Percentiles rank a stretch among this genome's conserved stretches.
Evolutionary conservation across 2,329 filamentous ascomycete species (phyloP).

Genomic region (Fusarium penzigii): DNA sequence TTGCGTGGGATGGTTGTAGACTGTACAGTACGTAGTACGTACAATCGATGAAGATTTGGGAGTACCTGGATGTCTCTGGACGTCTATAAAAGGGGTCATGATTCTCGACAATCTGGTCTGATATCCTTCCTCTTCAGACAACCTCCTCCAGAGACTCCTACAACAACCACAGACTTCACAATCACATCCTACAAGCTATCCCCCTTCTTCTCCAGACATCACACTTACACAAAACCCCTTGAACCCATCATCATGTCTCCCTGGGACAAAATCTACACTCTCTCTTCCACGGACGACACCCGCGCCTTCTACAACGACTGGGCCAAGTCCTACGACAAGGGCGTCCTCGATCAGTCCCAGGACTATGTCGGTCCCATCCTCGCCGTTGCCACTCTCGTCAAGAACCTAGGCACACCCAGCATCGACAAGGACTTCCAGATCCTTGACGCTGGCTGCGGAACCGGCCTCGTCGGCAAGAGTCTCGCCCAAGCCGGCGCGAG

Average conservation of each 20-base stretch:
- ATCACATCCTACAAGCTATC: background rate
- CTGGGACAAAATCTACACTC: conserved; percentile 29
- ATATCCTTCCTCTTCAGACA: background rate
- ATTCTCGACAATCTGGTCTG: background rate
- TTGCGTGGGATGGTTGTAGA: too few species aligned
- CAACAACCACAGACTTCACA: background rate
- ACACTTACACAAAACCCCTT: background rate
- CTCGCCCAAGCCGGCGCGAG: conserved; percentile 45
- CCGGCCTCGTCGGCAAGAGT: conserved; percentile 52
- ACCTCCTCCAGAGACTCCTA: background rate
- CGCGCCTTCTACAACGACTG: conserved; percentile 38
- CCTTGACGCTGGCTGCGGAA: conserved; percentile 58
- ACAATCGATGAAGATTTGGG: too few species aligned
- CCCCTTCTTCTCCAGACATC: background rate
- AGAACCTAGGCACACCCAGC: conserved; percentile 27
- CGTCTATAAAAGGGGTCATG: background rate
- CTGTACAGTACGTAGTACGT: too few species aligned
- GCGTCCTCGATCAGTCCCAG: conserved; percentile 37
- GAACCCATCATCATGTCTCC: conserved; percentile 27
- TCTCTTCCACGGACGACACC: conserved; percentile 27
- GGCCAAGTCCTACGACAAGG: conserved; percentile 38
- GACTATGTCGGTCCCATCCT: conserved; percentile 44
- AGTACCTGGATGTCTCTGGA: too few species aligned
- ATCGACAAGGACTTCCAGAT: conserved; percentile 35
- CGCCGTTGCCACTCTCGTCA: conserved; percentile 37